Evolutionary conservation across 192 early-diverging fungal genomes (phyloP).

Genomic region (Pilaira anomala): DNA sequence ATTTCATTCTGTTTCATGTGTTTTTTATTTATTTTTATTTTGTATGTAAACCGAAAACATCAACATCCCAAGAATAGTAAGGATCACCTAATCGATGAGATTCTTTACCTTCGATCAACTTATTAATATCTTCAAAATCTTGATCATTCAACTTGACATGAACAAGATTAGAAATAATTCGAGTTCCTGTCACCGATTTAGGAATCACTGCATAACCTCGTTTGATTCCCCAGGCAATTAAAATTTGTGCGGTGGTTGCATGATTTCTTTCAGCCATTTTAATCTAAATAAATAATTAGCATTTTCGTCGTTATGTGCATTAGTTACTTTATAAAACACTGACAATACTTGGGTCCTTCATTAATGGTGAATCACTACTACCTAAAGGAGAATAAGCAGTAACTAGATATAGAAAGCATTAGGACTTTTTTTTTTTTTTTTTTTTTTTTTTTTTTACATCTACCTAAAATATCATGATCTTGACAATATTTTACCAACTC

Average conservation of each 20-base stretch:
- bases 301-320: not conserved
- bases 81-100: constrained; percentile 7
- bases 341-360: constrained; percentile 25
- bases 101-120: not conserved
- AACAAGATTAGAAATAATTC: constrained; percentile 24
- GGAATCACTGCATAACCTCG: constrained; percentile 78
- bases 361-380: constrained; percentile 22
- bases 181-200: constrained; percentile 64
- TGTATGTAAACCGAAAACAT: constrained; percentile 12
- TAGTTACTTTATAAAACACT: not conserved
- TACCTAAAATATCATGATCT: constrained; percentile 47
- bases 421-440: too few relatives aligned
- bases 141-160: constrained; percentile 7
- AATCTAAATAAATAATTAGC: constrained; percentile 1
- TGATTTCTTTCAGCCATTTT: constrained; percentile 67
- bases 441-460: constrained; percentile 47
- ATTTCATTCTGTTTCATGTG: too few relatives aligned
- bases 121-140: constrained; percentile 4
- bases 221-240: constrained; percentile 72
- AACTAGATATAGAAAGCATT: constrained; percentile 29
- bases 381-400: constrained; percentile 87
- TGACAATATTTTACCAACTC: constrained; percentile 57
- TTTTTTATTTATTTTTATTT: not conserved
- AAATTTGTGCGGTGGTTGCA: constrained; percentile 66
- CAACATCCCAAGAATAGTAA: constrained; percentile 8